Conservation (phyloP, 257 asterid genomes). For the Parsonsia alboflavescens region DNA sequence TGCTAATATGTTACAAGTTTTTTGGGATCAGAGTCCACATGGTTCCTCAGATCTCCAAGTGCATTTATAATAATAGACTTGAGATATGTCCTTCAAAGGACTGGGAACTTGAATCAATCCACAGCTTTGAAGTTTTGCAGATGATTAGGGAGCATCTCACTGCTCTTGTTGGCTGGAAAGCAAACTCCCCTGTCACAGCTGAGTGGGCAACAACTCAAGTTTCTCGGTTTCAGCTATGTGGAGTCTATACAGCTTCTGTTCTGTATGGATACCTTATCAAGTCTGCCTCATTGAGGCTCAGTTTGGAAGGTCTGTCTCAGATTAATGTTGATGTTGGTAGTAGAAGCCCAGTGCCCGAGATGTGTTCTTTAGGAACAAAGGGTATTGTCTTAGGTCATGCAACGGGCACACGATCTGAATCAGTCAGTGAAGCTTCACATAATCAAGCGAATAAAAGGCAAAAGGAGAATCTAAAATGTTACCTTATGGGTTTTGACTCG, state of each 20-base stretch:
- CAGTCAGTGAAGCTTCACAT: constrained; percentile 30
- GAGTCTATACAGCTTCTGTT: constrained; percentile 58
- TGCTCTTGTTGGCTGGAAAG: constrained; percentile 41
- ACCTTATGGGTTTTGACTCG: constrained; percentile 56
- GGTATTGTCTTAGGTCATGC: constrained; percentile 24
- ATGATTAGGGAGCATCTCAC: constrained; percentile 70
- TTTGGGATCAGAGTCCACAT: constrained; percentile 57
- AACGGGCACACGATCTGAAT: constrained; percentile 22
- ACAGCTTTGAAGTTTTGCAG: constrained; percentile 55
- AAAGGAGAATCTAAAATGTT: constrained; percentile 36
- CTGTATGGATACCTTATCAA: constrained; percentile 75
- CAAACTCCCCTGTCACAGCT: constrained; percentile 43
- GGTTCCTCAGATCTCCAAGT: constrained; percentile 68
- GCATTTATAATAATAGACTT: constrained; percentile 59
- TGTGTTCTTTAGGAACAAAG: constrained; percentile 31
- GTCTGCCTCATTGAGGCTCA: constrained; percentile 63
- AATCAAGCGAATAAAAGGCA: constrained; percentile 12
- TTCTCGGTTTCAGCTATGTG: constrained; percentile 43
- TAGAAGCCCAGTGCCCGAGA: constrained; percentile 23
- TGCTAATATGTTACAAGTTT: constrained; percentile 48
- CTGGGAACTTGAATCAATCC: constrained; percentile 86
- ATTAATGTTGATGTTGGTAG: constrained; percentile 20
- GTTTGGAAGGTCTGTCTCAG: constrained; percentile 44
- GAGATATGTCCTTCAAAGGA: constrained; percentile 80
- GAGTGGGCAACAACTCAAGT: constrained; percentile 54